Base-by-base conservation (phyloP, 768 basidiomycete genomes). In the Naganishia vaughanmartiniae region DNA sequence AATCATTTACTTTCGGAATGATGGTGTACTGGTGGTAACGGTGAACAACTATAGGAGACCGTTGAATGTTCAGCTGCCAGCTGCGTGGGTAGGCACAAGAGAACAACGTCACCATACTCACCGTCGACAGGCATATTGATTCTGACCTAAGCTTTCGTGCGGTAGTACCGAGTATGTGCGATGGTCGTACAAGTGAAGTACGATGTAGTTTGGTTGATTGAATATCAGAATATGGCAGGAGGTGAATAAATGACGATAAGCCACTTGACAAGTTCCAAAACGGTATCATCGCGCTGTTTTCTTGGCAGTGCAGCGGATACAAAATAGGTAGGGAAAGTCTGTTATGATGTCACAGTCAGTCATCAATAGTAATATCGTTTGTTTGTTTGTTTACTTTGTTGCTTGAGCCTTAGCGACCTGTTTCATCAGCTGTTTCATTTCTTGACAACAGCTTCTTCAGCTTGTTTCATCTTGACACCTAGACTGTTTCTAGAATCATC, bases 1-100 rank as follows among this genome's bases (percentile, higher is more conserved):
- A 42, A 12, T n/a, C 56, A 63, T 24, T 63, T 45, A 63, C 60
- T 63, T 26, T 26, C n/a, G 60, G 60, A 19, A 63, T 63, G 26
- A 63, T 36, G 42, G 60, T 63, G 60, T 63, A 63, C 60, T 42
- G 39, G 17, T 63, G 60, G 60, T 63, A 63, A 26, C 60, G 42
- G 60, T 63, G 60, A 30, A 63, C 39, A 21, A 63, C 60, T 63
- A 12, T 51, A 24, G 36, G 39, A 63, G 24, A 21, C 4, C 33
- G 24, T 2, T n/a, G 31, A 58, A 36, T 15, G 19, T 9, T 63
- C 17, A 46, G 60, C 21, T 17, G 21, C n/a, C n/a, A n/a, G n/a
- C n/a, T n/a, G n/a, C n/a, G n/a, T n/a, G n/a, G n/a, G 2, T 2
- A 30, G 30, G 19, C 57, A 1, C 34, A 17, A 21, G 2, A 34